Percentiles rank a stretch among this genome's conserved stretches.
Evolutionary conservation across 805 yeast genomes (phyloP).

Genomic region (Myxozyma lipomycoides): DNA sequence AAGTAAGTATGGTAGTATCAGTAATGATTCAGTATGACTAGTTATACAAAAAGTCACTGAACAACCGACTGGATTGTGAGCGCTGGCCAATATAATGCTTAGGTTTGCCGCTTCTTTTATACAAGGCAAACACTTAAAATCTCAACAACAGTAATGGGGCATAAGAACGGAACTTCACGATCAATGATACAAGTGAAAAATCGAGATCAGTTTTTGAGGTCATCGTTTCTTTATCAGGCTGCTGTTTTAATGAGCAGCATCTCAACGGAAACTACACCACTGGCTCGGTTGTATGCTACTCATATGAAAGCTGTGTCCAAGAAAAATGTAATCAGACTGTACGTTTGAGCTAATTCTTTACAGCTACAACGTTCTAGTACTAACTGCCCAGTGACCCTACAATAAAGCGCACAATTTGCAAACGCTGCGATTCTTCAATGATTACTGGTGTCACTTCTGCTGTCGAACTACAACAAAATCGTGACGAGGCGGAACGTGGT

Average conservation of each 20-base stretch:
- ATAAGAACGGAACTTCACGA: too few relatives aligned
- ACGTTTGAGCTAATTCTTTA: conserved; percentile 2
- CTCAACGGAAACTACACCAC: conserved; percentile 6
- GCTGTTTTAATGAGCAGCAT: conserved; percentile 19
- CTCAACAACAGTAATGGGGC: too few relatives aligned
- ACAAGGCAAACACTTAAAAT: too few relatives aligned
- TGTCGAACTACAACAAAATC: conserved; percentile 40
- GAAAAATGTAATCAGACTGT: conserved; percentile 30
- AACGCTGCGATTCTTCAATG: conserved; percentile 51
- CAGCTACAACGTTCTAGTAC: too few relatives aligned
- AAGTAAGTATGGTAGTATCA: too few relatives aligned
- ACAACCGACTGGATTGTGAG: too few relatives aligned
- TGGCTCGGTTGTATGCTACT: conserved; percentile 14
- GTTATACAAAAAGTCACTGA: too few relatives aligned
- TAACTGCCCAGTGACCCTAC: conserved; percentile 20
- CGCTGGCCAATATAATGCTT: too few relatives aligned
- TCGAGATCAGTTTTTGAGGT: conserved; percentile 28
- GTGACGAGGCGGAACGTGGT: not conserved
- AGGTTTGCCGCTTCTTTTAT: too few relatives aligned
- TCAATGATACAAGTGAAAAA: too few relatives aligned
- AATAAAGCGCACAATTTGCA: conserved; percentile 63
- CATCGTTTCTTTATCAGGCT: conserved; percentile 30
- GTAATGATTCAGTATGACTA: too few relatives aligned
- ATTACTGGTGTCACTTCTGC: conserved; percentile 47
- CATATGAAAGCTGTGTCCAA: conserved; percentile 28